A percentile compares a stretch with the other conserved stretches of the same genome.
These are phyloP conservation scores for Drechslerella coelobrocha DNA, from an alignment of 2,329 filamentous ascomycete species.

Conservation along the genomic window DNA sequence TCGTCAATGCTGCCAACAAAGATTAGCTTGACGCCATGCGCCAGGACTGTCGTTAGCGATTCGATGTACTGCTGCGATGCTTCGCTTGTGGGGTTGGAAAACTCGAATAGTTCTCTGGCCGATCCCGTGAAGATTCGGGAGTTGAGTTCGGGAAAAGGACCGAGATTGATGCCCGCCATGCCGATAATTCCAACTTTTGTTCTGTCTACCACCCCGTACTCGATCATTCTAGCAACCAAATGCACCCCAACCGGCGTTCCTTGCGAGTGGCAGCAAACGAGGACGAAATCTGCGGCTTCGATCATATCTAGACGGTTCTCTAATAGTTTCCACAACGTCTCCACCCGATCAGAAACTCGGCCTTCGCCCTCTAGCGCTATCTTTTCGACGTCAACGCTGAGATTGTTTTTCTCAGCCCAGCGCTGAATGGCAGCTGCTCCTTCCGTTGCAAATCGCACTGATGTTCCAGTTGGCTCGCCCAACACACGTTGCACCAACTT, in stretches of 20 bases:
- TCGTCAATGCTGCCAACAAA: conserved; percentile 96
- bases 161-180: conserved; percentile 89
- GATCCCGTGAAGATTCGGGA: conserved; percentile 87
- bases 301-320: conserved; percentile 95
- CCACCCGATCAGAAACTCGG: conserved; percentile 84
- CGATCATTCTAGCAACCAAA: conserved; percentile 88
- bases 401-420: conserved; percentile 79
- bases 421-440: conserved; percentile 81
- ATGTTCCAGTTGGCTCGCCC: conserved; percentile 93
- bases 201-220: conserved; percentile 80
- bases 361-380: conserved; percentile 94
- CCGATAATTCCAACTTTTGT: conserved; percentile 74
- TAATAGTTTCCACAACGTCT: conserved; percentile 90
- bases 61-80: conserved; percentile 82
- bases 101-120: conserved; percentile 94
- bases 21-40: conserved; percentile 80
- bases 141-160: conserved; percentile 90
- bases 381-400: conserved; percentile 84
- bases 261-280: conserved; percentile 94
- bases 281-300: conserved; percentile 81
- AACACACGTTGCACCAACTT: conserved; percentile 86
- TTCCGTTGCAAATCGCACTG: conserved; percentile 87
- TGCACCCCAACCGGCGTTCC: conserved; percentile 93
- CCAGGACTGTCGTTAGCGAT: conserved; percentile 75
- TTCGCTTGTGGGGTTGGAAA: conserved; percentile 78